phyloP scores from a whole-genome alignment of 768 basidiomycete genomes.

The Pisolithus tinctorius region DNA sequence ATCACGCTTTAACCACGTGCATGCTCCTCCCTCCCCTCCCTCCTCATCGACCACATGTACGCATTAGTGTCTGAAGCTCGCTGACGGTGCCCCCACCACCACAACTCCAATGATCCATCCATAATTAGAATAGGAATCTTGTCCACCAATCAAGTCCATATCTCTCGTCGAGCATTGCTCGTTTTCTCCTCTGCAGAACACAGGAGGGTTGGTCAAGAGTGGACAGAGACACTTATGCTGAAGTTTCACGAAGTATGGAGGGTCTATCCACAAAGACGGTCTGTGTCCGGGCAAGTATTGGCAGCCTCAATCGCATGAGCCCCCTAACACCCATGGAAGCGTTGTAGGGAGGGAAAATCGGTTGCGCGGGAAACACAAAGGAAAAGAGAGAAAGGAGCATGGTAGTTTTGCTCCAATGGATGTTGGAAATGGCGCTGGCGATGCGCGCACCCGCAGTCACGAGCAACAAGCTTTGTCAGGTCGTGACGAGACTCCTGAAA shows the following conservation, averaged over 20 bases:
- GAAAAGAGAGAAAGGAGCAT: constrained; percentile 40
- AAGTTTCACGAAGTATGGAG: constrained; percentile 88
- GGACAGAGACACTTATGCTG: constrained; percentile 83
- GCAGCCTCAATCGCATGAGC: constrained; percentile 64
- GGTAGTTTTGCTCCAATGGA: constrained; percentile 31
- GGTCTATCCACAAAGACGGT: constrained; percentile 75
- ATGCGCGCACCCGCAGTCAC: constrained; percentile 36
- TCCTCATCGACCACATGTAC: constrained; percentile 89
- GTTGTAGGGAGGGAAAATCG: constrained; percentile 39
- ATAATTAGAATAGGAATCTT: constrained; percentile 30
- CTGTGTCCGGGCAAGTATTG: constrained; percentile 70
- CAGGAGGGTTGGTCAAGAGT: constrained; percentile 87
- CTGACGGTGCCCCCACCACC: constrained; percentile 35
- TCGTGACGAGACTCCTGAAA: constrained; percentile 64
- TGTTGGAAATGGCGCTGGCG: constrained; percentile 32
- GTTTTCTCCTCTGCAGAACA: constrained; percentile 78
- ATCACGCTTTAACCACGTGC: constrained; percentile 21
- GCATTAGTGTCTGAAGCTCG: constrained; percentile 69
- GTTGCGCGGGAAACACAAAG: constrained; percentile 31
- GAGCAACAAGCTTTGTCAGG: constrained; percentile 38
- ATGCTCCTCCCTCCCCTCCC: constrained; percentile 68
- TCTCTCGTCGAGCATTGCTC: constrained; percentile 65
- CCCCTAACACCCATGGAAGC: constrained; percentile 65
- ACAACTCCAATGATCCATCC: constrained; percentile 29
- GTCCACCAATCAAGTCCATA: constrained; percentile 33